Conservation (phyloP, 106 monocot species). For the Dendrobium catenatum region DNA sequence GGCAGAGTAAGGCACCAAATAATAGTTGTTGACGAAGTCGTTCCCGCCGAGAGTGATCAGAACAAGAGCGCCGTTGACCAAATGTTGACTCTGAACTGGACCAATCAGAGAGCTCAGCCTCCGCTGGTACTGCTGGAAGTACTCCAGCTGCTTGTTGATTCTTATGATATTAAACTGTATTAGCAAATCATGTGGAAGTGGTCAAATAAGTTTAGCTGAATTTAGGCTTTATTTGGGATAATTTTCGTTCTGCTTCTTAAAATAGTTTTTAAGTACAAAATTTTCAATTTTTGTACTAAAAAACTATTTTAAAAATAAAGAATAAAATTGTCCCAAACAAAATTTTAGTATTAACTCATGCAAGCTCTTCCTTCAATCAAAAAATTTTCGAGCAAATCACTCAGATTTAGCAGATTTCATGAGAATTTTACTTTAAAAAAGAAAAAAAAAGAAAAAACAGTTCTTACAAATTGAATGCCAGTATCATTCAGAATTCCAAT, state of each 20-base stretch:
- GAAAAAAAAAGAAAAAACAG: neutral
- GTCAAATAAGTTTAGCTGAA: too few species aligned
- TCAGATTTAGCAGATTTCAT: too few species aligned
- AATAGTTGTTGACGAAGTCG: conserved; percentile 98
- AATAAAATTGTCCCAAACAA: neutral
- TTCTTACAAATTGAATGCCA: conserved; percentile 39
- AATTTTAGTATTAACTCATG: too few species aligned
- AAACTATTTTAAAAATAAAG: neutral
- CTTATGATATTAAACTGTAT: conserved; percentile 68
- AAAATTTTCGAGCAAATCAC: too few species aligned
- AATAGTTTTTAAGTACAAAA: too few species aligned
- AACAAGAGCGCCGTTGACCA: conserved; percentile 56
- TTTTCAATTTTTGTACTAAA: too few species aligned
- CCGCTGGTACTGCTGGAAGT: conserved; percentile 62
- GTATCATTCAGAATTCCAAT: conserved; percentile 56
- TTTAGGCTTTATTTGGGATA: too few species aligned
- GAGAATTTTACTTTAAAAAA: neutral
- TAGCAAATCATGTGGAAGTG: too few species aligned
- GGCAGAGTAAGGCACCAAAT: conserved; percentile 65
- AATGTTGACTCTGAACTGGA: conserved; percentile 19
- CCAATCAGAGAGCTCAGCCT: conserved; percentile 52
- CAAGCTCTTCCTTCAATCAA: neutral
- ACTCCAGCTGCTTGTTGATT: conserved; percentile 52
- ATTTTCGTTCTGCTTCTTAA: too few species aligned
- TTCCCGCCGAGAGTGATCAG: conserved; percentile 89